Conservation (phyloP, 352 stramenopile genomes). For the Phytophthora sp. region DNA sequence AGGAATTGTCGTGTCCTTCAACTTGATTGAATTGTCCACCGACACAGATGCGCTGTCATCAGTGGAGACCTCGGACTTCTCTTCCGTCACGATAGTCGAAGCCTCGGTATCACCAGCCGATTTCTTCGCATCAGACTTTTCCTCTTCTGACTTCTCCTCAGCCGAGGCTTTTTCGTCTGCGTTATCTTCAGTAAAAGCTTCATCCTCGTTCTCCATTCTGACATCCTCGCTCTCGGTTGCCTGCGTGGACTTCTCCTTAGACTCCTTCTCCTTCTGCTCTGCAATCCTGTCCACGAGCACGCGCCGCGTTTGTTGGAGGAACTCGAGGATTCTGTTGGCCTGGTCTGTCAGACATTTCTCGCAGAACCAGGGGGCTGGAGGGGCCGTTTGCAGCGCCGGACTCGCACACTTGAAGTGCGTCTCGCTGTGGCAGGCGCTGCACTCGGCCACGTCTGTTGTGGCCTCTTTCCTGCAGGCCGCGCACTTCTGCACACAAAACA, state of each 20-base stretch:
- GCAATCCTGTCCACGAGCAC: slow-evolving; percentile 53
- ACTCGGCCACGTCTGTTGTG: slow-evolving; percentile 46
- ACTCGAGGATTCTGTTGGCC: slow-evolving; percentile 65
- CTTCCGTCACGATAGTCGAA: not conserved
- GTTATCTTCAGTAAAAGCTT: slow-evolving; percentile 14
- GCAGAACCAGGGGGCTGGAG: slow-evolving; percentile 53
- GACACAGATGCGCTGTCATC: not conserved
- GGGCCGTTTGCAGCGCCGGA: slow-evolving; percentile 37
- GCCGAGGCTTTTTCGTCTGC: not conserved
- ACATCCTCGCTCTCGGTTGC: slow-evolving; percentile 14
- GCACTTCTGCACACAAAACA: slow-evolving; percentile 45
- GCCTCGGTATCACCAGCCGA: not conserved
- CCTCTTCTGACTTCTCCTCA: not conserved
- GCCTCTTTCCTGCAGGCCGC: slow-evolving; percentile 55
- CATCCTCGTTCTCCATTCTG: slow-evolving; percentile 7
- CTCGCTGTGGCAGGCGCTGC: slow-evolving; percentile 63
- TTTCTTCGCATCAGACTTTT: slow-evolving; percentile 1
- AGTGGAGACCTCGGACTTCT: slow-evolving; percentile 4
- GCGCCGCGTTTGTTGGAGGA: slow-evolving; percentile 67
- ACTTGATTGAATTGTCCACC: slow-evolving; percentile 6
- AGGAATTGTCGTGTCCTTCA: not conserved
- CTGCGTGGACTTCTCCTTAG: not conserved
- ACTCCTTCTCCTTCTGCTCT: slow-evolving; percentile 22
- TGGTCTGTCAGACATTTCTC: slow-evolving; percentile 61
- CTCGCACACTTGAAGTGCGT: slow-evolving; percentile 64